Evolutionary conservation across 495 filamentous ascomycete species (phyloP), one percentile per base, ranked within the genome.

Genomic region (Lindgomyces ingoldianus): DNA sequence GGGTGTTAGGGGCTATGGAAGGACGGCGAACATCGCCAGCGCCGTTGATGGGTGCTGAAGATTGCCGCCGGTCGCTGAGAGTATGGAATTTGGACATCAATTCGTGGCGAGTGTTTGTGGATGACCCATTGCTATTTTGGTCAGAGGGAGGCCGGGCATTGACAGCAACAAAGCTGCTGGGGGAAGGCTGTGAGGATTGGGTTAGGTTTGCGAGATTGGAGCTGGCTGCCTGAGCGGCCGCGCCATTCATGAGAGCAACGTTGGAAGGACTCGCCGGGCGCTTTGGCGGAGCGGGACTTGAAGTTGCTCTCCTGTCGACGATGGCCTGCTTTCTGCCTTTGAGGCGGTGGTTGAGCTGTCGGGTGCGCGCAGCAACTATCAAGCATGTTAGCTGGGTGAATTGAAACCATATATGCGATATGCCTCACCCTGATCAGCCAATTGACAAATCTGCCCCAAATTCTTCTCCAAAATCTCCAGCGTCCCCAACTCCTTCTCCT

Each of bases 391-490:
- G 56, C 45, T 18, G 12, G 27, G n/a, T 42, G 18, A 2, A 24
- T 11, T 36, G 9, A 16, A 36, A 4, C 2, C 14, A 44, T 11
- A 30, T 19, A 24, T 22, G n/a, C 8, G 22, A 50, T 54, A 24
- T 2, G 24, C 39, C 67, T 42, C 56, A 76, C 74, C 73, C 68
- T 75, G 74, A 60, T 96, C 91, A 1, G 90, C 90, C 70, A 87
- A 83, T 72, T 89, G 88, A 58, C 89, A 89, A 21, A 95, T 83
- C 59, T 86, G 81, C 44, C 85, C 82, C 39, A 94, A 73, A 39
- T 88, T 87, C 75, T 86, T 82, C 73, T 93, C 89, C 46, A 96
- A 72, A 57, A 94, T 93, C 70, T 93, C 90, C 57, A 94, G 74
- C 1, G 90, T 92, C 27, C 85, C 90, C 50, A 93, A 73, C 74